Conservation (phyloP, 768 basidiomycete species). For the Kwoniella sp. region DNA sequence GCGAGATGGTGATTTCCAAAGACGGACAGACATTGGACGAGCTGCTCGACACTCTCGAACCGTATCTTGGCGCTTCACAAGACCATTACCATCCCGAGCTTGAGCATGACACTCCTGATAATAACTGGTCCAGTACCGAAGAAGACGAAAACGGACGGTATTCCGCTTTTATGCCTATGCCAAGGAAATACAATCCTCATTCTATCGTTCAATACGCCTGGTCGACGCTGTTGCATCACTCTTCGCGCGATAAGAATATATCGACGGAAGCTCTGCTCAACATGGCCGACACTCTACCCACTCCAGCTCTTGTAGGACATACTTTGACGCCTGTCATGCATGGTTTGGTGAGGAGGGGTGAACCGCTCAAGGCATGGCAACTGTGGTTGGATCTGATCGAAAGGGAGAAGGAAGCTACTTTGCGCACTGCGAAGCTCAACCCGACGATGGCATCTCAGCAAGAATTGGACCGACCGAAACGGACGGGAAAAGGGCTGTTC, state of each 20-base stretch:
- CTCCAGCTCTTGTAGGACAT: conserved; percentile 15
- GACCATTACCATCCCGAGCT: neutral
- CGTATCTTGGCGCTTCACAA: neutral
- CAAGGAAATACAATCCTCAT: neutral
- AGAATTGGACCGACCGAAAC: neutral
- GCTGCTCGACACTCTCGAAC: conserved; percentile 8
- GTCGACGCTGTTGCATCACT: conserved; percentile 30
- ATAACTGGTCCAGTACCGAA: neutral
- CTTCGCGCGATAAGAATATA: conserved; percentile 11
- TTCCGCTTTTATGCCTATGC: conserved; percentile 5
- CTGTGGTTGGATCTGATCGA: conserved; percentile 36
- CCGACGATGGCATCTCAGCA: neutral
- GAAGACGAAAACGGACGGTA: neutral
- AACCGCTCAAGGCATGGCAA: conserved; percentile 28
- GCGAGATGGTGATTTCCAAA: conserved; percentile 9
- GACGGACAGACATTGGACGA: conserved; percentile 6
- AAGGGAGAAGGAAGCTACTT: conserved; percentile 10
- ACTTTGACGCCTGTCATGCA: conserved; percentile 38
- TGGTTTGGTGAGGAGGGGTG: conserved; percentile 24
- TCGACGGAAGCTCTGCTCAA: conserved; percentile 17
- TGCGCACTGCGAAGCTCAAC: neutral
- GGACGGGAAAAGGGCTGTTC: conserved; percentile 8
- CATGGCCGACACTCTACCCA: conserved; percentile 21
- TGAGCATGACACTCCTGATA: neutral
- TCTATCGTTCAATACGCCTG: conserved; percentile 27